These are phyloP conservation scores for Ligustrum vulgare DNA, from an alignment of 257 asterid species.

Conservation along the genomic window DNA sequence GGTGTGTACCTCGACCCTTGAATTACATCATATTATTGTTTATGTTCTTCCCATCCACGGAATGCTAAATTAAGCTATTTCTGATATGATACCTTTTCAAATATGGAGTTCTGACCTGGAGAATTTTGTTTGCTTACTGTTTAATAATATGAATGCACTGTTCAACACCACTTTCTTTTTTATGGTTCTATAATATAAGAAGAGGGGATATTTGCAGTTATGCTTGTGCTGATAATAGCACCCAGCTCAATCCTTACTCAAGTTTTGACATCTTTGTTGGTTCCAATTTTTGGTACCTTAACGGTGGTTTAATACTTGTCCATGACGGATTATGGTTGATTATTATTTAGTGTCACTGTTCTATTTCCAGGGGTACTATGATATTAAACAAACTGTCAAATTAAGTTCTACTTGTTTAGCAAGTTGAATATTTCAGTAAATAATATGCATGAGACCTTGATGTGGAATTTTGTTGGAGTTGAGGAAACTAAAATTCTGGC, in stretches of 20 bases:
- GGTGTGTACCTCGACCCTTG: slow-evolving; percentile 40
- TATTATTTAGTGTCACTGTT: neutral
- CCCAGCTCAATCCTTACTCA: neutral
- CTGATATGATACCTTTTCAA: neutral
- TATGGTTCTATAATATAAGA: neutral
- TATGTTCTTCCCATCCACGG: slow-evolving; percentile 9
- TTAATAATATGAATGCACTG: neutral
- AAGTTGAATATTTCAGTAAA: neutral
- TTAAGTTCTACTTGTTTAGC: slow-evolving; percentile 11
- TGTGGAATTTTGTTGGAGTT: neutral
- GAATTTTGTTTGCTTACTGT: slow-evolving; percentile 9
- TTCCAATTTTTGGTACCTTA: neutral
- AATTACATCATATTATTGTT: slow-evolving; percentile 17
- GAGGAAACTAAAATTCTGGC: neutral
- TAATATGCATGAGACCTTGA: neutral
- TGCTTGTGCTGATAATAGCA: neutral
- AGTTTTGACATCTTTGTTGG: neutral
- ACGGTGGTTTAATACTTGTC: neutral
- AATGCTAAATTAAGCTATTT: neutral
- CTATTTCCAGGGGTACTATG: neutral
- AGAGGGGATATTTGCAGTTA: neutral
- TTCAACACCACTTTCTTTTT: slow-evolving; percentile 2
- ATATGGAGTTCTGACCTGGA: slow-evolving; percentile 5
- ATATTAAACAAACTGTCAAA: neutral
- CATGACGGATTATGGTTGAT: neutral